Base-by-base conservation (phyloP, 129 eudicot species). In the Silybum marianum region DNA sequence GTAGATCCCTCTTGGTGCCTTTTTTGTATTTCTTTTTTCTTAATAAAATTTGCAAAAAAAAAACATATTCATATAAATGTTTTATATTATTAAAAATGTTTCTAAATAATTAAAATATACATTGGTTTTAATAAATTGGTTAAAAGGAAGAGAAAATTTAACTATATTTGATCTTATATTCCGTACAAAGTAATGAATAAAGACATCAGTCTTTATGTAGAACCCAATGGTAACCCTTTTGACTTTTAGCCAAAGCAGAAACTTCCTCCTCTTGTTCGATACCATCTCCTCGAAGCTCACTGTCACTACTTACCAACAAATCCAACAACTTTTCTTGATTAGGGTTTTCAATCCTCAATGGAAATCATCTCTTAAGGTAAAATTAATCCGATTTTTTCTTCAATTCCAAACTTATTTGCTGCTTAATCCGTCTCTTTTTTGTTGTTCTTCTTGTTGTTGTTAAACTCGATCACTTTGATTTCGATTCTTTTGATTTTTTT, bases 331-430 rank as follows among this genome's bases (percentile, higher is more conserved):
- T 72, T 44, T 69, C 24, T 23, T 12, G 7, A 8, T 81, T 51
- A 75, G 62, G 70, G 62, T 82, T 75, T 54, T 7, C 23, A 75
- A 67, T 82, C 81, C 76, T 75, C 60, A 26, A 82, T 75, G 80
- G 75, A 82, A 44, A 30, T 75, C 81, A 24, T 6, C 40, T 75
- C 80, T 7, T 82, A 32, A 68, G 76, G 80, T 68, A 75, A 4
- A 44, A 3, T 0, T 32, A 79, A 6, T 44, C 46, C 69, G 9
- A 0, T 44, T 28, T 19, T 21, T 38, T 73, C 69, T 63, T 65
- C 58, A 39, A 30, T 40, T 81, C 23, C 48, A 11, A 32, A 51
- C 80, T 73, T 34, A 62, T 22, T 80, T 73, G 7, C 16, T 16
- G 54, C 66, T 62, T 58, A 24, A 40, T 74, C 21, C 0, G 26